phyloP scores from a whole-genome alignment of 2,329 filamentous ascomycete species.

The Fusarium xyrophilum region DNA sequence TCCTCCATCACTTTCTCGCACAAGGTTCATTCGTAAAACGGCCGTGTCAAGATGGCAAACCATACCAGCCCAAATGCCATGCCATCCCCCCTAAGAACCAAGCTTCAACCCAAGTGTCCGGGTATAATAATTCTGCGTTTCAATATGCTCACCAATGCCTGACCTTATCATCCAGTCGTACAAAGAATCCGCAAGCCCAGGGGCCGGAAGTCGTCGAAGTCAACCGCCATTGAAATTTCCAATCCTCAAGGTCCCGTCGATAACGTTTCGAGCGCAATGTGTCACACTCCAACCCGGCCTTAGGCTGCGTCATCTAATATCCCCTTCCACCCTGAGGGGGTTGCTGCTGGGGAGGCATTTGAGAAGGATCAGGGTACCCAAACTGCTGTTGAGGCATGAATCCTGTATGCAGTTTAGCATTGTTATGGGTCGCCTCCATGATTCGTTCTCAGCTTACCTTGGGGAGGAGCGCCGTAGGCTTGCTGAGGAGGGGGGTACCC shows the following conservation, averaged over 20 bases:
- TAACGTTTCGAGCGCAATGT: neutral
- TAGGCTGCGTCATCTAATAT: conserved; percentile 46
- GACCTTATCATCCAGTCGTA: conserved; percentile 39
- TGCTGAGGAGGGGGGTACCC: conserved; percentile 48
- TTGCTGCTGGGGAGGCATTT: conserved; percentile 47
- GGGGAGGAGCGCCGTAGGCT: conserved; percentile 49
- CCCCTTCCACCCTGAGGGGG: conserved; percentile 52
- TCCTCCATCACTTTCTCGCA: conserved; percentile 24
- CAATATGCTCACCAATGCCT: conserved; percentile 41
- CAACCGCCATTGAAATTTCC: conserved; percentile 23
- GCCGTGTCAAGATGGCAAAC: conserved; percentile 40
- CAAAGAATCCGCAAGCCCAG: conserved; percentile 40
- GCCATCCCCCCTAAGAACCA: conserved; percentile 30
- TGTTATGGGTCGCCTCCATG: neutral
- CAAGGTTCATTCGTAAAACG: conserved; percentile 40
- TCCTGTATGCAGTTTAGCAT: conserved; percentile 40
- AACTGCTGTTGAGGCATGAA: conserved; percentile 50
- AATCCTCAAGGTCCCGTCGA: conserved; percentile 5
- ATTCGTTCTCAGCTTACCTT: conserved; percentile 46
- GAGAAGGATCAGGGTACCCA: conserved; percentile 56
- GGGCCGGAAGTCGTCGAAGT: conserved; percentile 37
- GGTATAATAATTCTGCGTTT: conserved; percentile 44
- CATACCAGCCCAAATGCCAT: conserved; percentile 32
- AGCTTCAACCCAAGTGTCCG: conserved; percentile 39
- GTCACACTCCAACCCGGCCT: conserved; percentile 4